A percentile compares a stretch with the other conserved stretches of the same genome.
Evolutionary conservation across 352 stramenopile species (phyloP).

Genomic region (Phytophthora pistaciae): DNA sequence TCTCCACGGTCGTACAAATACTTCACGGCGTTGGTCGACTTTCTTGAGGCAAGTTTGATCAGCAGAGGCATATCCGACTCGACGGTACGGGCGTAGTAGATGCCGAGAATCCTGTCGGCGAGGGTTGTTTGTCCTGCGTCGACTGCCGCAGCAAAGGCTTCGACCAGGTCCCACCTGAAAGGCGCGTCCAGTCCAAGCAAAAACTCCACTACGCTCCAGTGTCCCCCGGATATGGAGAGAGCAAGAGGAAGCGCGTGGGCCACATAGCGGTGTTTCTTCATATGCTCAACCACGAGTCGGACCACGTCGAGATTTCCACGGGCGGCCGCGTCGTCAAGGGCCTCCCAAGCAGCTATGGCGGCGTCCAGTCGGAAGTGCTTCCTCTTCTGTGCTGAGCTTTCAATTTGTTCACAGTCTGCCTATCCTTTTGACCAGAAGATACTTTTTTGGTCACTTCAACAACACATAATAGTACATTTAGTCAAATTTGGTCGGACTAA

Average conservation of each 20-base stretch:
- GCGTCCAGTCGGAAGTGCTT: background rate
- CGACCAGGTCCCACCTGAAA: background rate
- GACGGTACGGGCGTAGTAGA: background rate
- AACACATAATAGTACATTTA: background rate
- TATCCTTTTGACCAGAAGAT: background rate
- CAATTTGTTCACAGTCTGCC: too few species aligned
- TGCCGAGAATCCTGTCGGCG: background rate
- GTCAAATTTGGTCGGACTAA: background rate
- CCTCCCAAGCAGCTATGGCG: background rate
- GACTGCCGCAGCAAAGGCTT: background rate
- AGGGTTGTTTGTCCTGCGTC: background rate
- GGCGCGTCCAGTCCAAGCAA: background rate
- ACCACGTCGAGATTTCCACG: background rate
- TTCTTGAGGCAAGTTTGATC: background rate
- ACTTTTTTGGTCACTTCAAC: slow-evolving; percentile 5
- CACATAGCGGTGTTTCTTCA: background rate
- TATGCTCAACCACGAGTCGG: background rate
- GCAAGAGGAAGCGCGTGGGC: background rate
- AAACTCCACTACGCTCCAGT: background rate
- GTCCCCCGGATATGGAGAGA: background rate
- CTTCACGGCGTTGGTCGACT: background rate
- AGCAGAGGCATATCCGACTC: background rate
- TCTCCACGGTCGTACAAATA: background rate
- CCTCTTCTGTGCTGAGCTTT: too few species aligned
- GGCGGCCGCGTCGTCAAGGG: background rate